A percentile compares a stretch with the other conserved stretches of the same genome.
These are phyloP conservation scores for Tremellales sp. DNA, from an alignment of 1,284 basidiomycete species.

Conservation along the genomic window DNA sequence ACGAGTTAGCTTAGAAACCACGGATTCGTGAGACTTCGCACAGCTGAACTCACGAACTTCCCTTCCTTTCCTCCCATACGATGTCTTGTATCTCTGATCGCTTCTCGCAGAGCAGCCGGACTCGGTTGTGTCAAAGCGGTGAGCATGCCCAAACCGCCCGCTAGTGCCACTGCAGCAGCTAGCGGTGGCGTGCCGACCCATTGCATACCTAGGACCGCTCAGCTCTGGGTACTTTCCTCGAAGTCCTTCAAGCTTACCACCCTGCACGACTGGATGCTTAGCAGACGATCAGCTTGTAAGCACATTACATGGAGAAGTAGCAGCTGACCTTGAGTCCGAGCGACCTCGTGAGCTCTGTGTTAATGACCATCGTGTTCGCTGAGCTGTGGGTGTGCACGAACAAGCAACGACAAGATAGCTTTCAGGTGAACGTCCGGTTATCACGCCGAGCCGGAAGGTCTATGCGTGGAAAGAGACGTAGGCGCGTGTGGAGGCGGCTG, in stretches of 20 bases:
- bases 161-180: slow-evolving; percentile 72
- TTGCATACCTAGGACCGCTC: slow-evolving; percentile 62
- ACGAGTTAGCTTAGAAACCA: slow-evolving; percentile 9
- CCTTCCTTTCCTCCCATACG: slow-evolving; percentile 58
- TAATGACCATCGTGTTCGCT: slow-evolving; percentile 41
- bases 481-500: too few relatives aligned
- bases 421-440: too few relatives aligned
- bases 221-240: too few relatives aligned
- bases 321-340: slow-evolving; percentile 38
- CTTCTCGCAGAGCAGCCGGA: slow-evolving; percentile 74
- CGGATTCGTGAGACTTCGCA: slow-evolving; percentile 16
- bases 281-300: background rate
- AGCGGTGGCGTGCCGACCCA: slow-evolving; percentile 55
- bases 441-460: too few relatives aligned
- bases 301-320: background rate
- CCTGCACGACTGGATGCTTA: slow-evolving; percentile 64
- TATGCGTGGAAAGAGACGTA: too few relatives aligned
- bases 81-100: slow-evolving; percentile 70
- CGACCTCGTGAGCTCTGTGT: slow-evolving; percentile 50
- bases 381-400: background rate
- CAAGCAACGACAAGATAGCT: too few relatives aligned
- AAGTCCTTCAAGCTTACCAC: slow-evolving; percentile 25
- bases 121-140: slow-evolving; percentile 82
- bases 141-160: slow-evolving; percentile 80
- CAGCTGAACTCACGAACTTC: slow-evolving; percentile 54